A percentile compares a stretch with the other conserved stretches of the same genome.
Evolutionary conservation across 1,139 yeast genomes (phyloP).

Genomic region (Kodamaea sp.): DNA sequence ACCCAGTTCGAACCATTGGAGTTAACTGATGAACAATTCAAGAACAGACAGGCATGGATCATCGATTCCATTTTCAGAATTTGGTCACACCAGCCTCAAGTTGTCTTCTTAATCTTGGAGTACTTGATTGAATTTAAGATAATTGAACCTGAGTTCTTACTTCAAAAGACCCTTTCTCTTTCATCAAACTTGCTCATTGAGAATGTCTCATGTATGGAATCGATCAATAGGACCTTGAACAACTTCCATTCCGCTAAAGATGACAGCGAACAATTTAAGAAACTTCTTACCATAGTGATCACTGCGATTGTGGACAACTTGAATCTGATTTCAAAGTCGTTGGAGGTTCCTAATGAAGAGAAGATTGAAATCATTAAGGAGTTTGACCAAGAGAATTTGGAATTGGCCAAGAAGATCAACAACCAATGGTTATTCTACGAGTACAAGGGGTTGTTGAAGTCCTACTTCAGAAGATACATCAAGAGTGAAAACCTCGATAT

Average conservation of each 20-base stretch:
- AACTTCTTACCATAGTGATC: constrained; percentile 35
- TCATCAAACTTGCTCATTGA: constrained; percentile 38
- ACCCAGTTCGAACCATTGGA: constrained; percentile 39
- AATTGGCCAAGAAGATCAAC: constrained; percentile 30
- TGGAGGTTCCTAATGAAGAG: constrained; percentile 27
- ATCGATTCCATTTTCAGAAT: constrained; percentile 69
- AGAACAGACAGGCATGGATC: constrained; percentile 42
- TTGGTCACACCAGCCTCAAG: constrained; percentile 84
- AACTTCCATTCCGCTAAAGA: constrained; percentile 13
- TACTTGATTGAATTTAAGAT: constrained; percentile 57
- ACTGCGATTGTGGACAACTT: constrained; percentile 38
- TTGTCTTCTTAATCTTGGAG: constrained; percentile 71
- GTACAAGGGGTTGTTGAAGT: constrained; percentile 44
- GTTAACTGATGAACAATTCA: constrained; percentile 36
- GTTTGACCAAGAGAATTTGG: constrained; percentile 26
- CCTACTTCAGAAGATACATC: constrained; percentile 37
- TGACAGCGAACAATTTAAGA: constrained; percentile 19
- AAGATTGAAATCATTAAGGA: constrained; percentile 28
- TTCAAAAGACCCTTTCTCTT: constrained; percentile 44
- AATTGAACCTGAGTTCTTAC: constrained; percentile 41
- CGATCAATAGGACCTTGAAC: constrained; percentile 39
- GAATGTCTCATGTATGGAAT: constrained; percentile 50
- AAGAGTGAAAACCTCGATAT: constrained; percentile 19
- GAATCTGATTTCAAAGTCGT: constrained; percentile 25
- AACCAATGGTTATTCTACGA: constrained; percentile 47